A percentile compares a stretch with the other conserved stretches of the same genome.
These are phyloP conservation scores for Pyrenochaeta sp. DNA, from an alignment of 2,329 filamentous ascomycete species.

Conservation along the genomic window DNA sequence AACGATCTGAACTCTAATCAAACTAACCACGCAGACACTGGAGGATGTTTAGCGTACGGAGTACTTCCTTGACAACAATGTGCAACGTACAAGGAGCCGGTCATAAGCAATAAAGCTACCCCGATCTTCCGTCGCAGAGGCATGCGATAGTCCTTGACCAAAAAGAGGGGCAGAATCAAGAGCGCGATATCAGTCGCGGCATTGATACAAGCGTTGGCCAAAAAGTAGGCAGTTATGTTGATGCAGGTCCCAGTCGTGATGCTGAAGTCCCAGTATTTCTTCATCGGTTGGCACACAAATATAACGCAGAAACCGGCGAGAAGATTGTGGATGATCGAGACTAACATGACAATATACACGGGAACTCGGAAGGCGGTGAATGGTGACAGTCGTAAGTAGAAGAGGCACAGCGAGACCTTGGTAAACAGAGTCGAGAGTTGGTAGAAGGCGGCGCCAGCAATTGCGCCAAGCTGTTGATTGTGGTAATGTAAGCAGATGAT, in stretches of 20 bases:
- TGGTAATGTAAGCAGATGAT: no score
- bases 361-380: conserved; percentile 10
- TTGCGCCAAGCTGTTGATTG: conserved; percentile 16
- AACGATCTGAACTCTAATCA: conserved; percentile 18
- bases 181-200: conserved; percentile 19
- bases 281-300: conserved; percentile 23
- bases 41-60: not conserved
- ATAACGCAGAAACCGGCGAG: conserved; percentile 19
- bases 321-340: conserved; percentile 18
- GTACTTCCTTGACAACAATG: no score
- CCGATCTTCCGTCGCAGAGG: conserved; percentile 20
- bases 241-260: conserved; percentile 18
- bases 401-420: conserved; percentile 20
- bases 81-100: conserved; percentile 23
- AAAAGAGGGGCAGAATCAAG: conserved; percentile 24
- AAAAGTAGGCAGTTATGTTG: conserved; percentile 18
- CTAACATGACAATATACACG: conserved; percentile 17
- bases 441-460: conserved; percentile 21
- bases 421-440: conserved; percentile 20
- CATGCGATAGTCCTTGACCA: conserved; percentile 27
- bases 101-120: conserved; percentile 22
- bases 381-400: conserved; percentile 23
- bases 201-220: conserved; percentile 21
- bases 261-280: conserved; percentile 26
- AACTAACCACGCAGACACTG: conserved; percentile 22